Percentiles rank a stretch among this genome's conserved stretches.
These are phyloP conservation scores for Pseudocercospora eumusae DNA, from an alignment of 2,329 filamentous ascomycete genomes.

Conservation along the genomic window DNA sequence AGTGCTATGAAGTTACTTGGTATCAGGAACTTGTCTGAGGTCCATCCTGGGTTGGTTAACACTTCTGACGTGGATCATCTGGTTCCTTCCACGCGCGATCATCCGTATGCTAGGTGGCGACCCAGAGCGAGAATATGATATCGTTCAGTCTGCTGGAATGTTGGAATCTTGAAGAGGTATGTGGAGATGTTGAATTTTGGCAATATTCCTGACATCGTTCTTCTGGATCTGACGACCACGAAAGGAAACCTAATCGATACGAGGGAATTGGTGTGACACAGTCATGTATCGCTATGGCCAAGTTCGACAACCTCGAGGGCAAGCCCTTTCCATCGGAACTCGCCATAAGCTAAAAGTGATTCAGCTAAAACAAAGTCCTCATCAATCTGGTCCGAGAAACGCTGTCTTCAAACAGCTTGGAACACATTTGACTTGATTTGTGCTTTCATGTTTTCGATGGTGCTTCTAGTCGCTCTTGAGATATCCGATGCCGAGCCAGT, in stretches of 20 bases:
- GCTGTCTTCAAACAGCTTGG: conserved; percentile 1
- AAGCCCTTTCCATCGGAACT: conserved; percentile 8
- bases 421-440: conserved; percentile 3
- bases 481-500: conserved; percentile 14
- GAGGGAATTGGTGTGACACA: background rate
- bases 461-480: conserved; percentile 14
- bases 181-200: too few relatives aligned
- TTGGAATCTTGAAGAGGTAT: too few relatives aligned
- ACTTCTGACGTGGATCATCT: conserved; percentile 51
- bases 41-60: conserved; percentile 61
- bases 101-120: conserved; percentile 27
- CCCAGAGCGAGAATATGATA: conserved; percentile 17
- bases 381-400: conserved; percentile 11
- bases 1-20: conserved; percentile 66
- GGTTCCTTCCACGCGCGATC: conserved; percentile 40
- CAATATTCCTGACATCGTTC: too few relatives aligned
- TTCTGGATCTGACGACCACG: background rate
- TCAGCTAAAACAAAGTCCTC: conserved; percentile 11
- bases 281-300: conserved; percentile 17
- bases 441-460: conserved; percentile 17
- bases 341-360: conserved; percentile 7
- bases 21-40: conserved; percentile 58
- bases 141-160: too few relatives aligned
- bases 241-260: too few relatives aligned
- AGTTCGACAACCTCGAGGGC: conserved; percentile 14